Base-by-base conservation (phyloP, 495 filamentous ascomycete genomes). In the Neurospora sp. region DNA sequence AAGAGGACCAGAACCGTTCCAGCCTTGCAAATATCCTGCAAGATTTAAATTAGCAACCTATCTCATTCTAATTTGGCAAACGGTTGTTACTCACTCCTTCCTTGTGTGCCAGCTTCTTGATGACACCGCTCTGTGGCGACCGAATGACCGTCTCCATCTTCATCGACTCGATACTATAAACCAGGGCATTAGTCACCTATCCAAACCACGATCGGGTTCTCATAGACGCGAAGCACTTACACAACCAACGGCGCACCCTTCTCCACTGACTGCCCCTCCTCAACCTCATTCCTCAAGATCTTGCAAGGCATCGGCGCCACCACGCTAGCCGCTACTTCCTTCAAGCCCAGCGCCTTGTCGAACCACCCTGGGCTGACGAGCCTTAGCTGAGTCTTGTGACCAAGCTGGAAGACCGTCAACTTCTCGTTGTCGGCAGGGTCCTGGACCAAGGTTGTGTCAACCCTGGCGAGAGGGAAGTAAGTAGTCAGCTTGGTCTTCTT, bases 131-230 rank as follows among this genome's bases (percentile, higher is more conserved):
- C 68, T 94, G 90, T 12, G 96, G 96, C 75, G 92, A 94, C 73
- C 96, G 87, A 73, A 99, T 97, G 41, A 97, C 94, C 40, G 94
- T 99, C 83, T 99, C 96, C 96, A 99, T 99, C 87, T 99, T 99
- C 96, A 99, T 99, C 72, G 95, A 98, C 83, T 99, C 96, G 78
- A 99, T 97, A 1, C 87, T 86, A 65, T 12, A 37, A 20, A 20
- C 12, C 5, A 68, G 41, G 69, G 31, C 16, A n/a, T 41, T 20
- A 71, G 27, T 37, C 14, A 65, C 7, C 53, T 65, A 35, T 65
- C 27, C 27, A 65, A 18, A 8, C 14, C 27, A 65, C 3, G 1
- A 65, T 35, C 3, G 12, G 69, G n/a, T 22, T 10, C 27, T 27
- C 69, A 3, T 12, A 53, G 22, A 38, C 14, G 9, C 1, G 14